Conservation (phyloP, 1,284 basidiomycete genomes). For the Ceratobasidium papillatum region DNA sequence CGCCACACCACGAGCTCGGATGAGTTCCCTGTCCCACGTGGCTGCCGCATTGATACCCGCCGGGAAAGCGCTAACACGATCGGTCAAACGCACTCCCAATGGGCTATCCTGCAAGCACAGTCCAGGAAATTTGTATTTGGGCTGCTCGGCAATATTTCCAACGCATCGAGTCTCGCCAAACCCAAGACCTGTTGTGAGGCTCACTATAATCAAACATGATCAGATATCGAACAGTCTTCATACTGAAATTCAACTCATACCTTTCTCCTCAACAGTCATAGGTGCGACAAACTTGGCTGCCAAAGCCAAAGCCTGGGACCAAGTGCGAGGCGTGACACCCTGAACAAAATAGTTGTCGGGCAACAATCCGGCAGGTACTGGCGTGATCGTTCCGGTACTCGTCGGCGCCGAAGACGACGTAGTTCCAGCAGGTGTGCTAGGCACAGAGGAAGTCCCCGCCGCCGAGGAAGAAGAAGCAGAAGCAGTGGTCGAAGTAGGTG, state of each 20-base stretch:
- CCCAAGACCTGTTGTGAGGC: conserved; percentile 25
- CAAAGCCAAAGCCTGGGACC: conserved; percentile 26
- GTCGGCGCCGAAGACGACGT: neutral
- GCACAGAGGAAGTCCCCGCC: neutral
- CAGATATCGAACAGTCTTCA: neutral
- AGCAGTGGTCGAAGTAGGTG: neutral
- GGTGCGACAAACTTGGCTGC: conserved; percentile 37
- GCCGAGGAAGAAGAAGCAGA: neutral
- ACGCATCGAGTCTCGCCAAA: conserved; percentile 35
- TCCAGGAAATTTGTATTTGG: conserved; percentile 60
- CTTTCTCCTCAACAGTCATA: conserved; percentile 32
- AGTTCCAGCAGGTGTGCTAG: neutral
- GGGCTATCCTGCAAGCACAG: conserved; percentile 71
- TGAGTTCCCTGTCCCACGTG: conserved; percentile 69
- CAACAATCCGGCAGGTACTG: conserved; percentile 18
- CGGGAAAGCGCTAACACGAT: conserved; percentile 66
- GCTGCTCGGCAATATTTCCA: conserved; percentile 47
- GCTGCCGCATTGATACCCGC: conserved; percentile 63
- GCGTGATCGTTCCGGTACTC: conserved; percentile 6
- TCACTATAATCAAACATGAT: neutral
- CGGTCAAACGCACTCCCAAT: conserved; percentile 60
- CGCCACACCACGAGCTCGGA: conserved; percentile 74
- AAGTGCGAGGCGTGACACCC: conserved; percentile 24
- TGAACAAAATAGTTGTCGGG: conserved; percentile 34
- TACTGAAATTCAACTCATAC: neutral